Conservation (phyloP, 495 filamentous ascomycete species). For the Emericellopsis terricola region DNA sequence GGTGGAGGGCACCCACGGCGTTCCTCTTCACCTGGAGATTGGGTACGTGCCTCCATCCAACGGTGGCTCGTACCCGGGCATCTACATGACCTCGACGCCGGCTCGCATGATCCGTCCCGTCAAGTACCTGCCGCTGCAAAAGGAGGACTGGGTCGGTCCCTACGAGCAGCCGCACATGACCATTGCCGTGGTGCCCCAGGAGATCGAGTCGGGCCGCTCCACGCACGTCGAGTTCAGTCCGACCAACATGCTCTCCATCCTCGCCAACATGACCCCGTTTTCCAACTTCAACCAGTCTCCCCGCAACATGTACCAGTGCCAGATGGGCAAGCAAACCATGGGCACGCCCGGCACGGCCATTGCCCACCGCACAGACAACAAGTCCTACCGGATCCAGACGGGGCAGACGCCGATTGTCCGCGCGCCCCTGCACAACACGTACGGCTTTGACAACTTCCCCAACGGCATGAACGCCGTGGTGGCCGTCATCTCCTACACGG, state of each 20-base stretch:
- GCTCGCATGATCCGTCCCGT: constrained; percentile 82
- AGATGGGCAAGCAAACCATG: constrained; percentile 99
- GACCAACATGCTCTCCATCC: constrained; percentile 91
- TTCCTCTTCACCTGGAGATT: constrained; percentile 78
- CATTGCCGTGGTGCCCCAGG: constrained; percentile 69
- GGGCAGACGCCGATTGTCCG: constrained; percentile 92
- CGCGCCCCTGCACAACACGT: constrained; percentile 81
- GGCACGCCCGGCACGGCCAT: constrained; percentile 83
- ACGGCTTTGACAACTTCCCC: constrained; percentile 95
- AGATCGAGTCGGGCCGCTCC: constrained; percentile 69
- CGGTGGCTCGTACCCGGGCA: constrained; percentile 83
- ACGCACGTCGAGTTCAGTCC: constrained; percentile 91
- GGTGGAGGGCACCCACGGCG: constrained; percentile 68
- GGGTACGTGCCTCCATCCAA: constrained; percentile 74
- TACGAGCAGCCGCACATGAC: constrained; percentile 98
- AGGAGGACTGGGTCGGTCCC: constrained; percentile 73
- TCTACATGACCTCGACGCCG: constrained; percentile 79
- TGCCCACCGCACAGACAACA: constrained; percentile 86
- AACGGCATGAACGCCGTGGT: constrained; percentile 96
- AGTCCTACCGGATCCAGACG: constrained; percentile 84
- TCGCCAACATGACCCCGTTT: constrained; percentile 97
- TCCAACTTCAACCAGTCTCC: constrained; percentile 98
- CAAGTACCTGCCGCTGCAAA: constrained; percentile 73
- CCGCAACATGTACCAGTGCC: constrained; percentile 98
- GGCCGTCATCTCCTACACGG: constrained; percentile 95